phyloP scores from a whole-genome alignment of 306 rosid species.

The Senna tora region DNA sequence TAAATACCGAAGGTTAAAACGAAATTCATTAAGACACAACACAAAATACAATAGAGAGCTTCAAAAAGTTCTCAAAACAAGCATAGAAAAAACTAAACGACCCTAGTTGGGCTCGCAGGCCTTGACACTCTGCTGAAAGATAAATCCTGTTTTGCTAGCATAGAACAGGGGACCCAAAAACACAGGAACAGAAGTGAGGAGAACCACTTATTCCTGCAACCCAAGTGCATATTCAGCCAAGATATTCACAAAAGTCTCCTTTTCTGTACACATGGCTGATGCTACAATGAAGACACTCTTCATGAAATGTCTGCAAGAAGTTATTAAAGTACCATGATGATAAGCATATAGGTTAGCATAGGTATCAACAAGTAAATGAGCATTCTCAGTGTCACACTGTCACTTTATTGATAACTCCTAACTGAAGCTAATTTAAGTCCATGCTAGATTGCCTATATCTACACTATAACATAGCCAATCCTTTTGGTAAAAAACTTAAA shows the following conservation, averaged over 20 bases:
- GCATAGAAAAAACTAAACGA: not conserved
- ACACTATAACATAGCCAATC: slow-evolving; percentile 16
- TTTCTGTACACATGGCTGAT: slow-evolving; percentile 15
- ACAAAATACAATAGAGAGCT: slow-evolving; percentile 4
- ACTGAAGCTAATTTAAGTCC: not conserved
- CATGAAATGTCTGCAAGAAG: slow-evolving; percentile 33
- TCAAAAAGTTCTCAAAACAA: not conserved
- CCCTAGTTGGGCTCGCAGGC: slow-evolving; percentile 26
- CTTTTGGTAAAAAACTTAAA: not conserved
- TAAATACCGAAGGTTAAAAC: not conserved
- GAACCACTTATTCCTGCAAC: slow-evolving; percentile 12
- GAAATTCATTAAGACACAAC: not conserved
- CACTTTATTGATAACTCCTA: slow-evolving; percentile 26
- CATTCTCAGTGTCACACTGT: slow-evolving; percentile 5
- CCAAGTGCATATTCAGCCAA: slow-evolving; percentile 17
- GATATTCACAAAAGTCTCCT: slow-evolving; percentile 1
- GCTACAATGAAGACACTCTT: slow-evolving; percentile 20
- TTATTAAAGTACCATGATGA: slow-evolving; percentile 4
- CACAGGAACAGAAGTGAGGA: not conserved
- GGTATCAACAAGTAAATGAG: not conserved
- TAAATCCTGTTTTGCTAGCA: not conserved
- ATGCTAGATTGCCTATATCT: slow-evolving; percentile 8
- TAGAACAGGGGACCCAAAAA: not conserved
- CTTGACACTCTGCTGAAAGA: slow-evolving; percentile 6
- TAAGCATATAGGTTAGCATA: slow-evolving; percentile 1